Evolutionary conservation across 1,139 yeast species (phyloP), one percentile per base, ranked within the genome.

Genomic region (Starmera stellimalicola): DNA sequence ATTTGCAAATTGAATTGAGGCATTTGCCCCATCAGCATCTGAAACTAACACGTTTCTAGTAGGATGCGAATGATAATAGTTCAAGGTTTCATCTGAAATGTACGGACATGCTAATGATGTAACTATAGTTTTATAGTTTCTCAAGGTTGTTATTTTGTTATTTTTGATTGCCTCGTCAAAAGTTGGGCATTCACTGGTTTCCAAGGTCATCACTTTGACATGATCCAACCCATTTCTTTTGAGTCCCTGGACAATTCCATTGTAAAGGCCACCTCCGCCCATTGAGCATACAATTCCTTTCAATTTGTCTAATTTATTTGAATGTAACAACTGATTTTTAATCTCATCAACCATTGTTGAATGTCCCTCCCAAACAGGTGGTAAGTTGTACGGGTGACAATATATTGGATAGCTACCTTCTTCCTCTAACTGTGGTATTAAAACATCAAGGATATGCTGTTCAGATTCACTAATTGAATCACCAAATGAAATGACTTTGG

Each of bases 211-310:
- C 1, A 75, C 57, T 2, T 74, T 70, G 1, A 70, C 64, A 5
- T 49, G 37, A 1, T 57, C 49, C 39, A 70, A 45, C 2, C 57
- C 53, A 41, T 68, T 55, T 28, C 62, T 56, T 29, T 60, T 53
- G 37, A 78, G 51, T 0, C 88, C 88, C 36, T 58, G 53, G 28
- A 73, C 68, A 6, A 79, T 56, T 0, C 91, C 91, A 46, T 68
- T 65, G 55, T 70, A 77, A 20, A 80, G 62, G 0, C 91, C 88
- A 6, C 87, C 88, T 5, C 88, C 91, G 7, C 88, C 91, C 33
- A 75, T 74, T 18, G 85, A 72, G 45, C 83, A 69, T 1, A 77
- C 72, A 27, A 80, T 60, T 0, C 77, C 84, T 43, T 68, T 74
- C 7, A 81, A 62, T 27, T 57, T 57, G 24, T 47, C 38, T 18